Conservation (phyloP, 129 eudicot species). For the Flaveria sonorensis region DNA sequence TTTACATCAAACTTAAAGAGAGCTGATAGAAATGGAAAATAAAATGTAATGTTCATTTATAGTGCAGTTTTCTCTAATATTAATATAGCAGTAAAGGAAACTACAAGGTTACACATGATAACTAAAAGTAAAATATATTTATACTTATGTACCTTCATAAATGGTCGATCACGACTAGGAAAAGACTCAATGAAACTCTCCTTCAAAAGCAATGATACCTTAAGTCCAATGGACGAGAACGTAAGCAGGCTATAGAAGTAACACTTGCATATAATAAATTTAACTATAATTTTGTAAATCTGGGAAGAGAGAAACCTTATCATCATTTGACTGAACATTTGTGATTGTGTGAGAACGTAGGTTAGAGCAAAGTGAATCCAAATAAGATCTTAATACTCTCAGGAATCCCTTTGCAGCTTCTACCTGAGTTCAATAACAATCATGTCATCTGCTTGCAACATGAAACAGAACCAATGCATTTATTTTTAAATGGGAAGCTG, state of each 20-base stretch:
- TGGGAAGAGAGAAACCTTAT: slow-evolving; percentile 57
- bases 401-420: slow-evolving; percentile 91
- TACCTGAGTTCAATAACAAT: slow-evolving; percentile 50
- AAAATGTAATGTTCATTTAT: background rate
- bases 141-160: slow-evolving; percentile 72
- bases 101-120: background rate
- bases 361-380: slow-evolving; percentile 88
- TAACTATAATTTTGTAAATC: slow-evolving; percentile 12
- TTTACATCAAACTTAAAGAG: background rate
- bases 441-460: slow-evolving; percentile 17
- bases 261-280: background rate
- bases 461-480: background rate
- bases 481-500: background rate
- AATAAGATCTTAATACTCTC: slow-evolving; percentile 65
- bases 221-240: slow-evolving; percentile 17
- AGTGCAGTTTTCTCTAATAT: background rate
- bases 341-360: slow-evolving; percentile 96
- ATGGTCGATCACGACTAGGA: slow-evolving; percentile 85
- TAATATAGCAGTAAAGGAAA: background rate
- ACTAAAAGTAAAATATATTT: background rate
- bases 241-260: slow-evolving; percentile 1
- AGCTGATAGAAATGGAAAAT: background rate
- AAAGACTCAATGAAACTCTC: slow-evolving; percentile 98
- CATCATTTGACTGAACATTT: slow-evolving; percentile 95
- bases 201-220: slow-evolving; percentile 94